Evolutionary conservation across 352 stramenopile genomes (phyloP).

Genomic region (Globisporangium echinulatum): DNA sequence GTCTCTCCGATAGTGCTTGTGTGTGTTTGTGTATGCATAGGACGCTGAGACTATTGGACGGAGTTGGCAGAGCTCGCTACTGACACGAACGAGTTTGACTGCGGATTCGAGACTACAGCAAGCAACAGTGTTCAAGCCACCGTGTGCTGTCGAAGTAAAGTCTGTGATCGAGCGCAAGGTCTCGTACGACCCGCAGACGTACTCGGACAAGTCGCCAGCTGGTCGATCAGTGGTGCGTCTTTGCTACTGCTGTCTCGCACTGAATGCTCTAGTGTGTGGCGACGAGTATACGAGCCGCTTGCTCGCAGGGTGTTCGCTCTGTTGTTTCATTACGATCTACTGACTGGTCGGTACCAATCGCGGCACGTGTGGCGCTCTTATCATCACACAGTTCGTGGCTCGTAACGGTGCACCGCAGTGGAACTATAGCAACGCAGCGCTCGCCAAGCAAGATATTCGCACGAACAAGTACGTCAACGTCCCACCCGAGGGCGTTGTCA

Average conservation of each 20-base stretch:
- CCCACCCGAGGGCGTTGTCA: slow-evolving; percentile 39
- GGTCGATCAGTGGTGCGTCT: slow-evolving; percentile 23
- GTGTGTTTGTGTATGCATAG: background rate
- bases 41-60: too few relatives aligned
- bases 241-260: background rate
- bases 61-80: too few relatives aligned
- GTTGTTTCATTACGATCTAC: background rate
- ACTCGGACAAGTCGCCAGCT: slow-evolving; percentile 25
- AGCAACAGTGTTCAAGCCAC: slow-evolving; percentile 36
- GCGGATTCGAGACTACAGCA: background rate
- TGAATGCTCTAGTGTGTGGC: background rate
- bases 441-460: slow-evolving; percentile 36
- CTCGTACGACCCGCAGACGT: slow-evolving; percentile 47
- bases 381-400: background rate
- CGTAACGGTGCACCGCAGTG: slow-evolving; percentile 30
- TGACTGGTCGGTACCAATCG: background rate
- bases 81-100: background rate
- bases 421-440: slow-evolving; percentile 39
- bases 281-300: too few relatives aligned
- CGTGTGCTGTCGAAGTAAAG: slow-evolving; percentile 44
- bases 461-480: slow-evolving; percentile 39
- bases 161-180: slow-evolving; percentile 43
- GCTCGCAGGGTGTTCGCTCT: too few relatives aligned
- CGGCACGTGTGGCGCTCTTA: too few relatives aligned
- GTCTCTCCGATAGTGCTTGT: too few relatives aligned